Evolutionary conservation across 108 stramenopile genomes (phyloP).

Genomic region (Mayamaea pseudoterrestris): DNA sequence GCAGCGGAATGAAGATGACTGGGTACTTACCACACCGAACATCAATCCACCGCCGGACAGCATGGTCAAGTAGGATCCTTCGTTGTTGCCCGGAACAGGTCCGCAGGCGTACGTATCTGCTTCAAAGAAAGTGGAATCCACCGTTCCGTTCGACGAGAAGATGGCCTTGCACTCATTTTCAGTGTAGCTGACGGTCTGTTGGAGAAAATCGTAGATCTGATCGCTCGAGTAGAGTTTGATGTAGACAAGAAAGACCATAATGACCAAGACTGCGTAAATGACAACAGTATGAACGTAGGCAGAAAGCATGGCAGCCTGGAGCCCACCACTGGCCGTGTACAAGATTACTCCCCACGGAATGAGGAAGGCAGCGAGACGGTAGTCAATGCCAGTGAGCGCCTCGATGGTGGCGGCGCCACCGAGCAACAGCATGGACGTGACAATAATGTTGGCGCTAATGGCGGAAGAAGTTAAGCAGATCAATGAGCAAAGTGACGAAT

Average conservation of each 20-base stretch:
- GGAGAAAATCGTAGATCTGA: conserved; percentile 50
- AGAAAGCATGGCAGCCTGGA: conserved; percentile 88
- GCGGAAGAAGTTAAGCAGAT: too few species aligned
- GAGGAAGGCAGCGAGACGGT: conserved; percentile 70
- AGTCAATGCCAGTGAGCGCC: conserved; percentile 80
- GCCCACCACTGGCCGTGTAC: conserved; percentile 85
- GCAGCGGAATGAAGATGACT: too few species aligned
- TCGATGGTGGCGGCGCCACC: conserved; percentile 87
- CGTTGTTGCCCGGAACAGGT: conserved; percentile 63
- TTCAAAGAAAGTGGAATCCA: conserved; percentile 42
- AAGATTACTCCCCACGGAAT: conserved; percentile 90
- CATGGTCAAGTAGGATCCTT: conserved; percentile 88
- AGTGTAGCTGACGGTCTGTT: conserved; percentile 36
- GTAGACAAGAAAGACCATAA: conserved; percentile 75
- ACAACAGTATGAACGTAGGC: conserved; percentile 76
- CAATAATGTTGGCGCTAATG: conserved; percentile 75
- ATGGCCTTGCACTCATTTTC: conserved; percentile 40
- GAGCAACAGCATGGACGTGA: conserved; percentile 89
- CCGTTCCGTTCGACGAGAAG: conserved; percentile 28
- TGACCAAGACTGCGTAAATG: conserved; percentile 68
- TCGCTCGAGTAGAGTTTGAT: conserved; percentile 55
- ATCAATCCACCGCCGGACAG: conserved; percentile 75
- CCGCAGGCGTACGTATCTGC: conserved; percentile 52
- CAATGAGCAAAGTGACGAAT: too few species aligned
- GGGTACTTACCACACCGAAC: too few species aligned